Base-by-base conservation (phyloP, 768 basidiomycete species). In the Mycena indigotica region DNA sequence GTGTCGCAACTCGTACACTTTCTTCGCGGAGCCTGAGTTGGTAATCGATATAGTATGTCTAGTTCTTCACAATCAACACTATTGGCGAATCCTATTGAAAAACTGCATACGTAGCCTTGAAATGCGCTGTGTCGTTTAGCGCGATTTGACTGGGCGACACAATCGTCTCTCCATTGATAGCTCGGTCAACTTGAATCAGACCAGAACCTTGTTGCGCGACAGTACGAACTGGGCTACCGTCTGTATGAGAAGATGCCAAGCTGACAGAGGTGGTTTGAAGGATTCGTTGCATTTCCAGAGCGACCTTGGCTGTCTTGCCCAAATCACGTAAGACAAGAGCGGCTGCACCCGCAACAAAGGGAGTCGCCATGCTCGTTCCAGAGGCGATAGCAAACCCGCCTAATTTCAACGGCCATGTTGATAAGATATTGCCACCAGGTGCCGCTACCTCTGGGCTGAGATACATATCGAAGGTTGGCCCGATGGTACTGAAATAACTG, bases 81-180 rank as follows among this genome's bases (percentile, higher is more conserved):
- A 32, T 16, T 2, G 45, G 25, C 23, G 16, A 8, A 17, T 2
- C 6, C n/a, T n/a, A n/a, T n/a, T n/a, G n/a, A n/a, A n/a, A n/a
- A n/a, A n/a, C n/a, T n/a, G n/a, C n/a, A 2, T 23, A 56, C 72
- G 60, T 46, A 10, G 63, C 55, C 32, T 66, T 64, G 62, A 77
- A 74, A 64, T 78, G 66, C 8, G 72, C 71, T 2, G 82, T 82
- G 61, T 83, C 81, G 61, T 84, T 83, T 25, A 81, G 65, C 24
- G 73, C 50, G 13, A 83, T 66, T 60, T 80, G 73, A 17, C 73
- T 70, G 1, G 80, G 80, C 17, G 70, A 66, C 29, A 83, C 60
- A 35, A 75, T 52, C 1, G 77, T 71, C 5, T 69, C 68, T 21
- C 70, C 69, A 28, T 72, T 66, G 40, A 82, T 68, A 2, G 81